Percentiles rank a stretch among this genome's conserved stretches.
These are phyloP conservation scores for Chlorella sp. DNA, from an alignment of 139 green algal genomes.

Conservation along the genomic window DNA sequence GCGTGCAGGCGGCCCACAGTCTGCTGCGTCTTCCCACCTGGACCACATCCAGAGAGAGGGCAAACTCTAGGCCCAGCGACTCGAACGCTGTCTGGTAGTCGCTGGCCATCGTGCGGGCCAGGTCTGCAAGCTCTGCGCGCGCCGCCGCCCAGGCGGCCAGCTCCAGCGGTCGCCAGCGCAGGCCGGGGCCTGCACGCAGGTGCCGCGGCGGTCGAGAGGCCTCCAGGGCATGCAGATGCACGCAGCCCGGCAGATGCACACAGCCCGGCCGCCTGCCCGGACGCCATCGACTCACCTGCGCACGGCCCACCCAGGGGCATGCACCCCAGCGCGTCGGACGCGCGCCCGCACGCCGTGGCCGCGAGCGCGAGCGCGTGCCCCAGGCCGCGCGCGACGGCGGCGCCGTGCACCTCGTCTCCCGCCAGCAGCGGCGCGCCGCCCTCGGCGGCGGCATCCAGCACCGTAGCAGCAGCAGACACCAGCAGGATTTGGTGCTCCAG, in stretches of 20 bases:
- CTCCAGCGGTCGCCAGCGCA: conserved; percentile 3
- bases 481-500: not conserved
- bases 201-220: no score
- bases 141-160: not conserved
- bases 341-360: conserved; percentile 4
- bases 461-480: not conserved
- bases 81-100: conserved; percentile 53
- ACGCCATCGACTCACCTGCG: no score
- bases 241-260: no score
- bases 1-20: no score
- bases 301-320: conserved; percentile 7
- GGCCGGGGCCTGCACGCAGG: not conserved
- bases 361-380: not conserved
- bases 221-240: no score
- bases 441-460: not conserved
- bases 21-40: no score
- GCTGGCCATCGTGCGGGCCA: not conserved
- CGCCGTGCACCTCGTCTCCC: not conserved
- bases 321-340: not conserved
- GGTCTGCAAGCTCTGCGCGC: not conserved
- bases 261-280: no score
- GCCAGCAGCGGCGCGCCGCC: not conserved
- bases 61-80: conserved; percentile 61
- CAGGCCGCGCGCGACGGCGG: not conserved
- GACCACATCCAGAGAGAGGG: conserved; percentile 5